Evolutionary conservation across 202 grass and related monocot species (phyloP).

Genomic region (Eragrostis tef): DNA sequence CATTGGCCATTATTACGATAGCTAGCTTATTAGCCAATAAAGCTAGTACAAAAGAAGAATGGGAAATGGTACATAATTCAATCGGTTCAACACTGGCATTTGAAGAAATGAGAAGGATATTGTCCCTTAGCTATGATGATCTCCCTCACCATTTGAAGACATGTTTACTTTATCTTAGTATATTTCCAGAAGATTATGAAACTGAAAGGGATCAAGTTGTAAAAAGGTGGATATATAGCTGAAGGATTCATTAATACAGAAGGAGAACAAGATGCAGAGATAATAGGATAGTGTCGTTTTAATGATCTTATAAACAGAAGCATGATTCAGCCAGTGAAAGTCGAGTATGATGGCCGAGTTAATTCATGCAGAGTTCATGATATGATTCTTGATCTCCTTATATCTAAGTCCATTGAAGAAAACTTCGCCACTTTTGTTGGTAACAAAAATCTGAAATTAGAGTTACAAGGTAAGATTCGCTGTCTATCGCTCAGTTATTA

Average conservation of each 20-base stretch:
- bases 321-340: constrained; percentile 46
- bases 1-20: background rate
- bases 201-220: constrained; percentile 45
- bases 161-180: constrained; percentile 54
- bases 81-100: constrained; percentile 39
- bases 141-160: constrained; percentile 54
- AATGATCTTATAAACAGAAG: constrained; percentile 58
- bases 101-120: constrained; percentile 52
- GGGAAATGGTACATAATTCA: background rate
- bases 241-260: constrained; percentile 52
- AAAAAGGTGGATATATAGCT: constrained; percentile 55
- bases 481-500: constrained; percentile 42
- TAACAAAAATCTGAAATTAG: background rate
- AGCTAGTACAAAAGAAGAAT: background rate
- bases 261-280: constrained; percentile 38
- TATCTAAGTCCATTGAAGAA: constrained; percentile 51
- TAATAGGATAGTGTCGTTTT: constrained; percentile 35
- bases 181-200: constrained; percentile 54
- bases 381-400: constrained; percentile 57
- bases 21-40: background rate
- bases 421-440: constrained; percentile 42
- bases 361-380: constrained; percentile 48
- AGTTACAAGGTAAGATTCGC: constrained; percentile 32
- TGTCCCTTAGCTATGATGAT: constrained; percentile 51
- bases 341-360: constrained; percentile 41